Base-by-base conservation (phyloP, 2,329 filamentous ascomycete genomes). In the Pyrenochaeta sp. region DNA sequence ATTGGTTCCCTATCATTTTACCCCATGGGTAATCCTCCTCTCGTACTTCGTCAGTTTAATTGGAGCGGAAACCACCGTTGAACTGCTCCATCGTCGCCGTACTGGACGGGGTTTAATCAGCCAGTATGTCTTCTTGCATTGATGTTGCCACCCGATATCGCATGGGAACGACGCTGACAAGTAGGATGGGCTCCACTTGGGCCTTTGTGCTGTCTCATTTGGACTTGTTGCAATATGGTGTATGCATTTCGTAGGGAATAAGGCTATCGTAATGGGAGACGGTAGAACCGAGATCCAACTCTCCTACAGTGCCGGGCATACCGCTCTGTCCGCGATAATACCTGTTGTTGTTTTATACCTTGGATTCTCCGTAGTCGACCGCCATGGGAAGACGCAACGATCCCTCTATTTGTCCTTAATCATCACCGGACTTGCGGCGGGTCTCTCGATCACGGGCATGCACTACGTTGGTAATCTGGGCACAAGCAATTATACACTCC, bases 401-500 rank as follows among this genome's bases (percentile, higher is more conserved):
- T 58, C 23, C 35, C 66, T 49, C 23, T 73, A 45, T 55, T 49
- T 61, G 9, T 59, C 68, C 10, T 61, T 77, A 15, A 70, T 81
- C 10, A 65, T 84, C 11, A 87, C 88, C 5, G 90, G 90, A 10
- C 69, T 84, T 3, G 78, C 92, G 42, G 89, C 89, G 1, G 91
- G 90, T 4, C 78, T 85, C 4, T 87, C 89, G 18, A 87, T 93
- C 49, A 90, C 88, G 58, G 89, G 88, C 21, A 93, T 94, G 90
- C 90, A 93, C 73, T 94, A 92, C 66, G 79, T 92, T 23, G 90
- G 90, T 15, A 91, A 94, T 69, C 84, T 88, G 23, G 90, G 90
- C 37, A 90, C 93, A 60, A 80, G 82, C 41, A 94, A 94, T 71
- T 95, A 93, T 69, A 75, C 72, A 6, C 87, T 89, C 67, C 75